Percentiles rank a stretch among this genome's conserved stretches.
Conservation (phyloP, 2,329 filamentous ascomycete genomes). For the Phialemoniopsis sp. region DNA sequence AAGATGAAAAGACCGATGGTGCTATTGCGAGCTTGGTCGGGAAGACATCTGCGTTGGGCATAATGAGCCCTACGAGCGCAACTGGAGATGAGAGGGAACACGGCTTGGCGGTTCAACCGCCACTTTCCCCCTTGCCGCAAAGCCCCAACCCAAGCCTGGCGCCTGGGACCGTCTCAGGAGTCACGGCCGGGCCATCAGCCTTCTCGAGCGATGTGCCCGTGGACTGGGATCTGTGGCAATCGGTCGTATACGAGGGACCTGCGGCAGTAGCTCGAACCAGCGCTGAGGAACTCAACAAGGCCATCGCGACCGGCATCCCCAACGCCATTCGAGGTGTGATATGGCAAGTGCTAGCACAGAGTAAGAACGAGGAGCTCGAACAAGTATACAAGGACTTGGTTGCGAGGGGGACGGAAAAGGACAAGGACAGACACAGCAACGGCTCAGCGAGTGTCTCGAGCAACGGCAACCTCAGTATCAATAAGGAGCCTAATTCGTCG, state of each 20-base stretch:
- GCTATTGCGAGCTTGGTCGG: constrained; percentile 21
- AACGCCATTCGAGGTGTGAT: constrained; percentile 96
- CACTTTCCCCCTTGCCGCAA: constrained; percentile 50
- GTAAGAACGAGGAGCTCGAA: constrained; percentile 89
- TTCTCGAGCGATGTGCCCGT: constrained; percentile 65
- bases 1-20: constrained; percentile 43
- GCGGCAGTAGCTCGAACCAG: constrained; percentile 84
- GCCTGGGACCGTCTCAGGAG: constrained; percentile 81
- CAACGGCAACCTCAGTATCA: constrained; percentile 49
- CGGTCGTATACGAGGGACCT: constrained; percentile 90
- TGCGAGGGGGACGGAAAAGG: constrained; percentile 75
- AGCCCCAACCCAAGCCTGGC: constrained; percentile 68
- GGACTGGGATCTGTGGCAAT: constrained; percentile 99
- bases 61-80: constrained; percentile 6
- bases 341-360: constrained; percentile 95
- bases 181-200: constrained; percentile 70
- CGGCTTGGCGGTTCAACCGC: constrained; percentile 16
- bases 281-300: constrained; percentile 81
- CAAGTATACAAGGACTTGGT: constrained; percentile 79
- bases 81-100: constrained; percentile 17
- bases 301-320: constrained; percentile 90
- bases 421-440: constrained; percentile 58
- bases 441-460: constrained; percentile 46
- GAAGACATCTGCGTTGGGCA: constrained; percentile 9
- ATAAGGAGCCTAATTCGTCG: constrained; percentile 71